Evolutionary conservation across 805 yeast species (phyloP).

Genomic region (Candida corydali): DNA sequence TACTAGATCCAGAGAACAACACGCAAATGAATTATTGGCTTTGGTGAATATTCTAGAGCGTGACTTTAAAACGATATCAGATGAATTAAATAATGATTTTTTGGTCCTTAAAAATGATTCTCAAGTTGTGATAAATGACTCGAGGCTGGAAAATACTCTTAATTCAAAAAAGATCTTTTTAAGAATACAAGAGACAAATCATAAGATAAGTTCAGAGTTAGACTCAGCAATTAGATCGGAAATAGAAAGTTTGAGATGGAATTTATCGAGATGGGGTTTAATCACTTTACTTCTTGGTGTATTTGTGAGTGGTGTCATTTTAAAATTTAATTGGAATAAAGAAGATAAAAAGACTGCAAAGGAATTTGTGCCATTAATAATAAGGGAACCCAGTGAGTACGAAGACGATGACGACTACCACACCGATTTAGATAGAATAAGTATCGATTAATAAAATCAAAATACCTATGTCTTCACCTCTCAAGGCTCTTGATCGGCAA

Average conservation of each 20-base stretch:
- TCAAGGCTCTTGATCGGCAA: too few species aligned
- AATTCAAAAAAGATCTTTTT: conserved; percentile 65
- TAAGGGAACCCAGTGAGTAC: conserved; percentile 46
- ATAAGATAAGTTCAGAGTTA: conserved; percentile 77
- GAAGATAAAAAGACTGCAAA: conserved; percentile 10
- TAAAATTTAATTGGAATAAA: conserved; percentile 27
- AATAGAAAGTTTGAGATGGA: conserved; percentile 89
- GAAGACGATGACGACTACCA: conserved; percentile 50
- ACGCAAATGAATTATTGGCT: conserved; percentile 62
- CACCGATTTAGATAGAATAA: conserved; percentile 45
- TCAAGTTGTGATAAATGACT: conserved; percentile 80
- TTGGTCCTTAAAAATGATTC: conserved; percentile 65
- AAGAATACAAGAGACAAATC: conserved; percentile 75
- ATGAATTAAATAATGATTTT: conserved; percentile 64
- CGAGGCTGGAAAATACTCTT: conserved; percentile 77
- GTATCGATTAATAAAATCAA: neutral
- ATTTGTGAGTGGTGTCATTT: conserved; percentile 46
- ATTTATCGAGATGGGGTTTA: conserved; percentile 83
- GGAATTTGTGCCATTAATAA: conserved; percentile 39
- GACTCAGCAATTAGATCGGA: conserved; percentile 80
- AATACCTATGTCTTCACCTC: too few species aligned
- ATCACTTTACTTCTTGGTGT: conserved; percentile 68
- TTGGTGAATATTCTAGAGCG: conserved; percentile 68
- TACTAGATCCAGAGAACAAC: conserved; percentile 64
- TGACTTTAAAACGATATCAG: conserved; percentile 66